Evolutionary conservation across 176 grass and related monocot genomes (phyloP), one percentile per base, ranked within the genome.

Genomic region (Pontederia paniculata): DNA sequence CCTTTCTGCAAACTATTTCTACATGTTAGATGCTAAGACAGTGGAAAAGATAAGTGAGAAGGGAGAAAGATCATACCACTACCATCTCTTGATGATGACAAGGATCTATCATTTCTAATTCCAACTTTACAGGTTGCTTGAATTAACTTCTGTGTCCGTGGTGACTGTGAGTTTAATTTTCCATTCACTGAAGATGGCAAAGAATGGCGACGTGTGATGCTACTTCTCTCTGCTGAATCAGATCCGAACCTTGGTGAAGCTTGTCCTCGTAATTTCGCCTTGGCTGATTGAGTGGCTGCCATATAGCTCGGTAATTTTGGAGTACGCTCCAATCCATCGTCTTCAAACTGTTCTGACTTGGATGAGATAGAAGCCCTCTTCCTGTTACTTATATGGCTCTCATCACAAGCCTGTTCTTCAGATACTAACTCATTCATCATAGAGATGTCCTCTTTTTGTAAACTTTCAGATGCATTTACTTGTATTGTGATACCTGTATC

Each of bases 231-330:
- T 37, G 47, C 78, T 11, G 70, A 72, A 77, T 95, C 89, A 54
- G 76, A 74, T 55, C 68, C 81, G 58, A 83, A 45, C 48, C 9
- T 60, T 9, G 89, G 84, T 21, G 89, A 95, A 78, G 55, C 62
- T 61, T 88, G 89, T 18, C 72, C 78, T 78, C 78, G 73, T 21
- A 95, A 52, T 62, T 95, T 95, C 12, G 85, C 86, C 63, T 95
- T 89, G 37, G 61, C 74, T 12, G 89, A 95, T 58, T 76, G 65
- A 15, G 85, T 95, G 42, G 86, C 70, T 71, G 78, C 59, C 59
- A 62, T 62, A 21, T 62, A 62, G 43, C 59, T 62, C 15, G 54
- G 54, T 11, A 56, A 25, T 19, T 31, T 56, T 10, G 54, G 12
- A 52, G 15, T 25, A 50, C 51, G 41, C n/a, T 51, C 47, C 48